Conservation (phyloP, 169 alveolate genomes). For the Theileria annulata region DNA sequence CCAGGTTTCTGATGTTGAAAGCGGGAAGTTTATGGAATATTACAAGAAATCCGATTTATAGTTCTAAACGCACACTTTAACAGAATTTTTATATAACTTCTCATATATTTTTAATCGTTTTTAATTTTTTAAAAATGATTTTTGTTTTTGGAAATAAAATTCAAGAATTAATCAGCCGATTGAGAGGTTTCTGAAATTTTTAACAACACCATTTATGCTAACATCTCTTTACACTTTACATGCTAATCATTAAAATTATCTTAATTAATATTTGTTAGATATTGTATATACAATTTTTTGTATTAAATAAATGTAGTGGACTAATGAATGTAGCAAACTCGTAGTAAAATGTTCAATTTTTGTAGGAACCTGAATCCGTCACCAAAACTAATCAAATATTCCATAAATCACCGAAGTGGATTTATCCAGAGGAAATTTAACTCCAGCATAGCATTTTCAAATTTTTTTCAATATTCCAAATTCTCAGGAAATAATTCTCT, state of each 20-base stretch:
- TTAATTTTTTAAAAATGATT: background rate
- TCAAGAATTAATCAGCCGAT: no score
- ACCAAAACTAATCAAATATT: background rate
- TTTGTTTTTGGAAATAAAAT: no score
- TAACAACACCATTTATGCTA: no score
- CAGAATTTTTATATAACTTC: background rate
- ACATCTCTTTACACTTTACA: no score
- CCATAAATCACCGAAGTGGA: background rate
- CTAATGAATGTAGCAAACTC: background rate
- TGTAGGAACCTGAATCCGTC: background rate
- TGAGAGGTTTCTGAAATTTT: no score
- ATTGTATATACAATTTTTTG: no score
- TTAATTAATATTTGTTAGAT: no score
- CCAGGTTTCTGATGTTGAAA: conserved; percentile 13
- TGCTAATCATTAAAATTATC: no score
- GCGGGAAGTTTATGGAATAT: background rate
- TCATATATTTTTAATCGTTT: background rate
- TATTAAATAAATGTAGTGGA: no score
- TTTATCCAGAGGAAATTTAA: conserved; percentile 1
- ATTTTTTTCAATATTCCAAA: background rate
- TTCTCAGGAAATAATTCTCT: background rate
- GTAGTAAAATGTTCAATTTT: background rate
- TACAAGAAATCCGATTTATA: conserved; percentile 8
- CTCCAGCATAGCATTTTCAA: background rate
- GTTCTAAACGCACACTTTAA: background rate